Evolutionary conservation across 257 asterid genomes (phyloP).

Genomic region (Pogostemon cablin): DNA sequence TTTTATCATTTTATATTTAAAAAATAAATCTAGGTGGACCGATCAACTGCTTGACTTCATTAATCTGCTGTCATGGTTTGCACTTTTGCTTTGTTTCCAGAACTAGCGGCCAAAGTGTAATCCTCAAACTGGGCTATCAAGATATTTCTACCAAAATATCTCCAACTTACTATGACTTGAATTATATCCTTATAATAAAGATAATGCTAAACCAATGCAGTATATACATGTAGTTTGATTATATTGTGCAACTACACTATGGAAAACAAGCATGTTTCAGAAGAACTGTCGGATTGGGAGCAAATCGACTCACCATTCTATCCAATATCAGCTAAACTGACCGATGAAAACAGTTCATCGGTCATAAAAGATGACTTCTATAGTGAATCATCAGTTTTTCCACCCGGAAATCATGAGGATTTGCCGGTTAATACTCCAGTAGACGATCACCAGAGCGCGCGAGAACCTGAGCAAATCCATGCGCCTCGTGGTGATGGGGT

Average conservation of each 20-base stretch:
- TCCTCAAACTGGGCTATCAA: slow-evolving; percentile 21
- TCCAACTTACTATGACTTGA: slow-evolving; percentile 13
- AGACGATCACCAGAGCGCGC: slow-evolving; percentile 28
- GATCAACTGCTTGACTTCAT: slow-evolving; percentile 19
- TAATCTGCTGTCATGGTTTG: slow-evolving; percentile 12
- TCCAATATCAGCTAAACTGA: slow-evolving; percentile 23
- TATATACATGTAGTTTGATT: background rate
- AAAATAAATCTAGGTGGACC: no score
- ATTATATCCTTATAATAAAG: slow-evolving; percentile 37
- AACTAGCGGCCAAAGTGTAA: slow-evolving; percentile 30
- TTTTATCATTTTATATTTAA: background rate
- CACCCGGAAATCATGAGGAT: slow-evolving; percentile 51
- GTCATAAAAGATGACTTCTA: slow-evolving; percentile 33
- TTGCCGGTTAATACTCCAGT: slow-evolving; percentile 34
- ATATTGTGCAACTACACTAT: slow-evolving; percentile 26
- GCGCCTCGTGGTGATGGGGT: slow-evolving; percentile 21
- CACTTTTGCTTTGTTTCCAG: slow-evolving; percentile 16
- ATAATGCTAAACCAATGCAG: slow-evolving; percentile 33
- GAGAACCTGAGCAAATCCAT: slow-evolving; percentile 18
- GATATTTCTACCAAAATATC: slow-evolving; percentile 45
- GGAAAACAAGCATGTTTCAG: slow-evolving; percentile 49
- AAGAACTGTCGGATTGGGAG: slow-evolving; percentile 58
- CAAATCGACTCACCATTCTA: slow-evolving; percentile 42
- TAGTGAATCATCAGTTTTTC: slow-evolving; percentile 37
- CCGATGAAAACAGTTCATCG: background rate